Conservation (phyloP, 345 rosid genomes). For the Melaleuca alternifolia region DNA sequence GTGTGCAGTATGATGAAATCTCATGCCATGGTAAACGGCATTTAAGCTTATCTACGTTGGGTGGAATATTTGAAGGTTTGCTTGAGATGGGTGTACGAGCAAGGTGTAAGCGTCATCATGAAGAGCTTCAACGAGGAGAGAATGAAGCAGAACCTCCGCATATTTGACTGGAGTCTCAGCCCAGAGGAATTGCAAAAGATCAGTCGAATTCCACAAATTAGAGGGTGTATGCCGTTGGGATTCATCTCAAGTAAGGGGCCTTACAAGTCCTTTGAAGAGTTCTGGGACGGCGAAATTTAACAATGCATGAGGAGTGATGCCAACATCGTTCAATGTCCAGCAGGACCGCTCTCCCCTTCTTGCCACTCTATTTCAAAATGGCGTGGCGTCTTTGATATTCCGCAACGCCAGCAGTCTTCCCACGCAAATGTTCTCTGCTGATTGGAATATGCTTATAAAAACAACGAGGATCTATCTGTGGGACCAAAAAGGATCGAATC, state of each 20-base stretch:
- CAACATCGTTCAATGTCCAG: not conserved
- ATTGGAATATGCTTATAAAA: too few relatives aligned
- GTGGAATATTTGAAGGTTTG: not conserved
- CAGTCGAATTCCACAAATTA: slow-evolving; percentile 1
- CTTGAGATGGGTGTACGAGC: slow-evolving; percentile 8
- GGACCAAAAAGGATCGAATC: too few relatives aligned
- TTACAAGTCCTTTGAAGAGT: not conserved
- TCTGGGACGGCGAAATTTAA: slow-evolving; percentile 7
- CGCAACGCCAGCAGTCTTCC: too few relatives aligned
- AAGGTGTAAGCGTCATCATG: slow-evolving; percentile 3
- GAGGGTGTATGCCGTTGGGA: not conserved
- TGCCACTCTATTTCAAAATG: not conserved
- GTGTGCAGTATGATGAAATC: too few relatives aligned
- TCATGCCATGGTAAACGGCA: too few relatives aligned
- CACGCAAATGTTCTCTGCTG: too few relatives aligned
- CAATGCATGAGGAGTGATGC: not conserved
- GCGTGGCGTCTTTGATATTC: too few relatives aligned
- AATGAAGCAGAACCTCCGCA: slow-evolving; percentile 8
- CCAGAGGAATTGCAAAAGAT: slow-evolving; percentile 2
- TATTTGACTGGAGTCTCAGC: slow-evolving; percentile 10
- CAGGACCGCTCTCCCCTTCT: not conserved
- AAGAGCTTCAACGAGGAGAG: slow-evolving; percentile 12
- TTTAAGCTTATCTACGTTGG: too few relatives aligned
- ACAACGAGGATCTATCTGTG: too few relatives aligned
- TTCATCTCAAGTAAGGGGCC: not conserved